Percentiles rank a stretch among this genome's conserved stretches.
phyloP scores from a whole-genome alignment of 176 grass and related monocot genomes.

The Cenchrus purpureus region DNA sequence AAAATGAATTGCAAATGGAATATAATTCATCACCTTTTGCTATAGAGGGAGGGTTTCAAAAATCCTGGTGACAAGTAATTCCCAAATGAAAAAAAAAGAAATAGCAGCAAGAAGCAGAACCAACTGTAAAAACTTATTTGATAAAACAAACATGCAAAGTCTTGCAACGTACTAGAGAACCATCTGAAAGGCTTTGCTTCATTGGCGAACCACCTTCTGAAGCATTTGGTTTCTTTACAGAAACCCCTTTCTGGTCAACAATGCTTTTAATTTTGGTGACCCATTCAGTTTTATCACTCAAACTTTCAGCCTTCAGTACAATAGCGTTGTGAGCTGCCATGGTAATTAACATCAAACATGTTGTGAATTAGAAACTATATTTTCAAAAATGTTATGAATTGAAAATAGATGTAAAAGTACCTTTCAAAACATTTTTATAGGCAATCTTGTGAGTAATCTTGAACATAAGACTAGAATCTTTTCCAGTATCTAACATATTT shows the following conservation, averaged over 20 bases:
- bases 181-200: constrained; percentile 70
- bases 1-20: constrained; percentile 21
- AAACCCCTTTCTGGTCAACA: constrained; percentile 42
- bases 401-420: constrained; percentile 49
- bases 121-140: constrained; percentile 6
- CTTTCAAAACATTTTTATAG: constrained; percentile 94
- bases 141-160: constrained; percentile 1
- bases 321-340: constrained; percentile 68
- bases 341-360: constrained; percentile 8
- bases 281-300: constrained; percentile 82
- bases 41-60: constrained; percentile 6
- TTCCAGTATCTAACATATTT: constrained; percentile 56
- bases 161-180: constrained; percentile 71
- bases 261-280: constrained; percentile 67
- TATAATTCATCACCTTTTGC: not conserved
- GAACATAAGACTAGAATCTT: constrained; percentile 63
- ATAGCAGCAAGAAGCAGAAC: not conserved
- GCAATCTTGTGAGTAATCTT: constrained; percentile 81
- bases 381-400: not conserved
- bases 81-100: not conserved
- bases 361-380: constrained; percentile 11
- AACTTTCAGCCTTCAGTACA: constrained; percentile 80
- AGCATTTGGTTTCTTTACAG: constrained; percentile 40
- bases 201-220: constrained; percentile 45
- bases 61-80: constrained; percentile 6